Percentiles rank a stretch among this genome's conserved stretches.
Conservation (phyloP, 176 grass and related monocot genomes). For the Poa annua region DNA sequence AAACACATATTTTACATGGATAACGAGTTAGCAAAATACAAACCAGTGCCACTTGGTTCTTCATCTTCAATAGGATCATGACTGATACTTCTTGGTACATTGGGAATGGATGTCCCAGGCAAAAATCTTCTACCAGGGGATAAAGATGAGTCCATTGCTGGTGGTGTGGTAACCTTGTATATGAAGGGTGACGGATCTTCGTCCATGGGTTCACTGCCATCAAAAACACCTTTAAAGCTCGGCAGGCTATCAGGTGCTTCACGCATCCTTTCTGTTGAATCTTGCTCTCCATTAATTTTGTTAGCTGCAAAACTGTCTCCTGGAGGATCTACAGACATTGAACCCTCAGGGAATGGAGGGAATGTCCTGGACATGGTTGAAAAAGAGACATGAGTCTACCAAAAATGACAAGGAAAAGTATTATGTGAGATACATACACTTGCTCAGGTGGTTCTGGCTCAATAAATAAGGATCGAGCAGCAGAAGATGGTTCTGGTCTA, state of each 20-base stretch:
- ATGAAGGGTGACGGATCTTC: constrained; percentile 41
- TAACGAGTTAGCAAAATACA: constrained; percentile 36
- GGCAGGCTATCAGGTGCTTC: constrained; percentile 32
- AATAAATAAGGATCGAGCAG: constrained; percentile 30
- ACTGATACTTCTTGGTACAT: background rate
- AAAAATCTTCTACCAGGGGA: constrained; percentile 44
- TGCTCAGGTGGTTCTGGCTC: constrained; percentile 52
- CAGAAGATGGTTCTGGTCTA: constrained; percentile 41
- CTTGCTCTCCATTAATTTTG: constrained; percentile 34
- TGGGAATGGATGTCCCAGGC: constrained; percentile 32
- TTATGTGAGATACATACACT: constrained; percentile 46
- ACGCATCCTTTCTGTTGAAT: constrained; percentile 60
- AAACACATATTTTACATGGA: constrained; percentile 26
- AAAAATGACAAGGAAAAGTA: constrained; percentile 3
- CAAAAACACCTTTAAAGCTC: constrained; percentile 36
- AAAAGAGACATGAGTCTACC: constrained; percentile 24
- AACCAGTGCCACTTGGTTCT: constrained; percentile 15
- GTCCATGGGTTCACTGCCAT: constrained; percentile 39
- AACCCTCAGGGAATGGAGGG: constrained; percentile 56
- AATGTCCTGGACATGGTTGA: constrained; percentile 48
- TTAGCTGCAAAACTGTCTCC: constrained; percentile 29
- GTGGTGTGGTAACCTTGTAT: constrained; percentile 46
- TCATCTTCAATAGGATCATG: constrained; percentile 32
- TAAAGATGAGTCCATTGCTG: constrained; percentile 9
- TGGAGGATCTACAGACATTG: constrained; percentile 45